Conservation (phyloP, 2,329 filamentous ascomycete species). For the Stagonosporopsis rhizophila region DNA sequence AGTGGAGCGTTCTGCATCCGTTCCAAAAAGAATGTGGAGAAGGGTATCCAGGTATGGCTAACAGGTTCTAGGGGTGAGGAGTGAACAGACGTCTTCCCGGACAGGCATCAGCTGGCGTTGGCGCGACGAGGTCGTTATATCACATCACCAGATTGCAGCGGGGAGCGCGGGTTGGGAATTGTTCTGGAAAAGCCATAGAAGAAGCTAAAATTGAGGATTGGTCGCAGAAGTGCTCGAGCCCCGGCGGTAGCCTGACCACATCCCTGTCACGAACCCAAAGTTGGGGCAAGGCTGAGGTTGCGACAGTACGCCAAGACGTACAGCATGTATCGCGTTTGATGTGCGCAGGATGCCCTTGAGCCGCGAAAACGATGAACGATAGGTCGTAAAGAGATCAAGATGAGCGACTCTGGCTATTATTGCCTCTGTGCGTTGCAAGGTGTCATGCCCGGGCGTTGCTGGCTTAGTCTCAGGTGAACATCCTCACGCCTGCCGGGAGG, state of each 20-base stretch:
- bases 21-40: constrained; percentile 22
- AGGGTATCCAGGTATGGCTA: constrained; percentile 32
- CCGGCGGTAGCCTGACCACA: constrained; percentile 34
- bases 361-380: constrained; percentile 8
- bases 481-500: constrained; percentile 10
- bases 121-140: constrained; percentile 46
- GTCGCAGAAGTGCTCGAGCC: constrained; percentile 41
- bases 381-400: not conserved
- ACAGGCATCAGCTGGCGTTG: constrained; percentile 41
- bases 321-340: constrained; percentile 39
- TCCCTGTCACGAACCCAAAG: constrained; percentile 42
- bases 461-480: constrained; percentile 4
- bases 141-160: constrained; percentile 47
- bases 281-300: constrained; percentile 48
- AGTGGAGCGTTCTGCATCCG: constrained; percentile 5
- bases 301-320: constrained; percentile 35
- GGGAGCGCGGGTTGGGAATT: constrained; percentile 45
- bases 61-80: constrained; percentile 34
- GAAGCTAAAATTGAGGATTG: constrained; percentile 43
- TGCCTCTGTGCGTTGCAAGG: constrained; percentile 7
- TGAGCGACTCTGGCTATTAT: constrained; percentile 1
- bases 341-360: constrained; percentile 24
- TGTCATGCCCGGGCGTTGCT: not conserved
- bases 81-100: constrained; percentile 44
- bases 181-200: constrained; percentile 49